Percentiles rank a stretch among this genome's conserved stretches.
These are phyloP conservation scores for Amanita pallidorosea DNA, from an alignment of 768 basidiomycete species.

Conservation along the genomic window DNA sequence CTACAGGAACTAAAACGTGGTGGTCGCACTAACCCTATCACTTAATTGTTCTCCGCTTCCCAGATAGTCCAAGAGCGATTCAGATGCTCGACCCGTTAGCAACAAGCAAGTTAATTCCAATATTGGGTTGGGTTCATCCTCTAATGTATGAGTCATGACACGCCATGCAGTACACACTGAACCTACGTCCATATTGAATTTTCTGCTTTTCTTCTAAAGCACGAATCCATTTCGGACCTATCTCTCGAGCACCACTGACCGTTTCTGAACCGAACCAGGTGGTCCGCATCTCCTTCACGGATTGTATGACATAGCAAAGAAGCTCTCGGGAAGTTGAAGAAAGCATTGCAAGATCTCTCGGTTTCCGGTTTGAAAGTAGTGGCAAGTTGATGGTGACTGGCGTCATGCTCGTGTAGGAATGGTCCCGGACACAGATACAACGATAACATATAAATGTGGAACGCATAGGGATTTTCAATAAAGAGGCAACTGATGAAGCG, in stretches of 20 bases:
- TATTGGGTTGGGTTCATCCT: conserved; percentile 49
- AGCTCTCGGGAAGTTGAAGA: conserved; percentile 65
- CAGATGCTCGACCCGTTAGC: conserved; percentile 61
- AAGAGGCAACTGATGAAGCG: conserved; percentile 19
- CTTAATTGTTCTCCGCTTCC: conserved; percentile 73
- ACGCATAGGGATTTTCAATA: conserved; percentile 36
- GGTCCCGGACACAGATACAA: conserved; percentile 13
- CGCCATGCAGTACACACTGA: conserved; percentile 3
- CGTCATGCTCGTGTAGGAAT: conserved; percentile 20
- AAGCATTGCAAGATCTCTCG: conserved; percentile 60
- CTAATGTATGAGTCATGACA: conserved; percentile 22
- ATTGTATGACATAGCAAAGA: conserved; percentile 59
- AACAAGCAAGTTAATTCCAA: conserved; percentile 64
- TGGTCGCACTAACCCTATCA: conserved; percentile 47
- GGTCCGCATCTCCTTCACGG: conserved; percentile 60
- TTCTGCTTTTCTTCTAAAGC: conserved; percentile 53
- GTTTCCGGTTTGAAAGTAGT: conserved; percentile 40
- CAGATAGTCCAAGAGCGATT: conserved; percentile 62
- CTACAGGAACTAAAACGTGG: conserved; percentile 1
- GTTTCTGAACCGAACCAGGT: conserved; percentile 67
- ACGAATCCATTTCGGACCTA: conserved; percentile 66
- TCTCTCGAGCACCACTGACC: conserved; percentile 54
- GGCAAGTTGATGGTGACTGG: conserved; percentile 45
- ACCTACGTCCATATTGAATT: conserved; percentile 57
- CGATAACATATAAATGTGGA: conserved; percentile 43